Conservation (phyloP, 805 yeast genomes). For the Ascoidea asiatica region DNA sequence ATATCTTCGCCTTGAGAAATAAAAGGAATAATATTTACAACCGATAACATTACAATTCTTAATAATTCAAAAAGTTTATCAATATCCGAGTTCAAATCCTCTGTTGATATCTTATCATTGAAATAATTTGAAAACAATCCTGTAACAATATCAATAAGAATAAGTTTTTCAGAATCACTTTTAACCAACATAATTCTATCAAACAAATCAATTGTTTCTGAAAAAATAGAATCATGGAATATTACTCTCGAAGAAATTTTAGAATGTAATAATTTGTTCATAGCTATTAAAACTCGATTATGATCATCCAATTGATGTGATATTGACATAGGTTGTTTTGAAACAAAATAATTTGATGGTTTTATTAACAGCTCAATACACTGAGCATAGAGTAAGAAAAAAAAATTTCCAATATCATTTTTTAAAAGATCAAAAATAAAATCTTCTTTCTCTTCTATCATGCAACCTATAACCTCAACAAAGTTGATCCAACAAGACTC, state of each 20-base stretch:
- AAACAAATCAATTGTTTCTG: slow-evolving; percentile 62
- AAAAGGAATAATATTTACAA: slow-evolving; percentile 48
- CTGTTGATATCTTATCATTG: slow-evolving; percentile 17
- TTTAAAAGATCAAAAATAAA: slow-evolving; percentile 34
- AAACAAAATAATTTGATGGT: slow-evolving; percentile 14
- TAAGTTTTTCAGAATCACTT: slow-evolving; percentile 23
- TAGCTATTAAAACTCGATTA: slow-evolving; percentile 30
- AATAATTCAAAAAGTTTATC: slow-evolving; percentile 76
- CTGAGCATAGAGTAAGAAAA: slow-evolving; percentile 71
- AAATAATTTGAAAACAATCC: slow-evolving; percentile 37
- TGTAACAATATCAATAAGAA: slow-evolving; percentile 42
- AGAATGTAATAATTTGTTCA: slow-evolving; percentile 43
- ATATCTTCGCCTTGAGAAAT: slow-evolving; percentile 31
- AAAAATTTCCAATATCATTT: slow-evolving; percentile 49
- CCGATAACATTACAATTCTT: slow-evolving; percentile 51
- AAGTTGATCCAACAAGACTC: slow-evolving; percentile 63
- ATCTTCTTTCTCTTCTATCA: slow-evolving; percentile 36
- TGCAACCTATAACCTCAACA: slow-evolving; percentile 58
- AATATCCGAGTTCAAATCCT: slow-evolving; percentile 38
- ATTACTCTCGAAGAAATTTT: slow-evolving; percentile 43
- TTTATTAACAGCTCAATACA: slow-evolving; percentile 65
- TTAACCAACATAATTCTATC: slow-evolving; percentile 58
- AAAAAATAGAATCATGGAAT: slow-evolving; percentile 54
- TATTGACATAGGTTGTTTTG: slow-evolving; percentile 4
- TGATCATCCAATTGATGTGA: slow-evolving; percentile 13